phyloP scores from a whole-genome alignment of 2,329 filamentous ascomycete species.

The Diaporthe aspalathi region DNA sequence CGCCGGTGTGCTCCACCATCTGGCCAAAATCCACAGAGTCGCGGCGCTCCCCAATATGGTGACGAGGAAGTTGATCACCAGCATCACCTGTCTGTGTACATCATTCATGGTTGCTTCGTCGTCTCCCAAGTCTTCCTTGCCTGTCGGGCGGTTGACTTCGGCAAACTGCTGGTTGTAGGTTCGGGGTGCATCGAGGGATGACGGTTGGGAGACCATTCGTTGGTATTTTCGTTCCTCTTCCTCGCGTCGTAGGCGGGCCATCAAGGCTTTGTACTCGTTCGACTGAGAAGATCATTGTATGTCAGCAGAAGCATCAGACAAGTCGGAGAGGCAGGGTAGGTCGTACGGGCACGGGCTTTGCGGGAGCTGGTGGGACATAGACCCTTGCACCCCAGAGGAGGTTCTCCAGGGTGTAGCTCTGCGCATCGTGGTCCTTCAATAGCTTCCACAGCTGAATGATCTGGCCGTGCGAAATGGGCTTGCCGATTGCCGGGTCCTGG shows the following conservation, averaged over 20 bases:
- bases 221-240: conserved; percentile 87
- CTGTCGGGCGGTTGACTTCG: conserved; percentile 62
- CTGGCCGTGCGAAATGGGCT: conserved; percentile 78
- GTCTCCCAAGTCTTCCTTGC: conserved; percentile 58
- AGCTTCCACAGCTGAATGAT: conserved; percentile 71
- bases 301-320: conserved; percentile 38
- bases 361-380: conserved; percentile 82
- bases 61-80: conserved; percentile 91
- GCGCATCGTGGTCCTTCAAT: conserved; percentile 52
- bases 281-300: conserved; percentile 60
- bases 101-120: conserved; percentile 77
- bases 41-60: conserved; percentile 84
- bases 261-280: conserved; percentile 85
- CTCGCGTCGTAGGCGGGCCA: conserved; percentile 84
- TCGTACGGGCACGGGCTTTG: conserved; percentile 81
- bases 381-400: conserved; percentile 78
- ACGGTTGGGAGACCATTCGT: conserved; percentile 76
- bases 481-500: conserved; percentile 64
- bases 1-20: conserved; percentile 79
- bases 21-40: conserved; percentile 81
- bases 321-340: conserved; percentile 29
- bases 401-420: conserved; percentile 68
- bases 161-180: conserved; percentile 66
- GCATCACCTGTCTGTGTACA: conserved; percentile 81
- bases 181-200: conserved; percentile 56